A percentile compares a stretch with the other conserved stretches of the same genome.
Evolutionary conservation across 331 rosid species (phyloP).

Genomic region (Malus hybrid): DNA sequence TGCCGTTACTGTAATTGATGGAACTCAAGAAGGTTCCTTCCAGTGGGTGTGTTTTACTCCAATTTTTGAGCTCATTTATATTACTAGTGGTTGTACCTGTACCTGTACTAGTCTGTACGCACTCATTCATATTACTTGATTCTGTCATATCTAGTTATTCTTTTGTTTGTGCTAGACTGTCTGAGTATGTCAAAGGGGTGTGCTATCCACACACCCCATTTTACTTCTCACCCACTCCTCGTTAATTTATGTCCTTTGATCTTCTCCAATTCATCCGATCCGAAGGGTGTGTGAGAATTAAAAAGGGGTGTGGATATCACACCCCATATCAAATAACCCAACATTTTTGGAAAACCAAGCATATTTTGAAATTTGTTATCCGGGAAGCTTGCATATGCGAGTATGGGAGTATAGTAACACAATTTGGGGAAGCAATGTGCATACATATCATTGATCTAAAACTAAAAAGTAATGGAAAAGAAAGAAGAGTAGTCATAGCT

Average conservation of each 20-base stretch:
- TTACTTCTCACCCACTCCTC: no score
- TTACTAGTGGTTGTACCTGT: not conserved
- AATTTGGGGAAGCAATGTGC: not conserved
- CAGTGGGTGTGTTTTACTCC: conserved; percentile 70
- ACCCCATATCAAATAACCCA: not conserved
- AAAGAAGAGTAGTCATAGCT: not conserved
- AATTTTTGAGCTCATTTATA: not conserved
- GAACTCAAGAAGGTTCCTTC: conserved; percentile 91
- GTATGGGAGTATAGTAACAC: not conserved
- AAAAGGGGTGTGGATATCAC: no score
- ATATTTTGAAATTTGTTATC: not conserved
- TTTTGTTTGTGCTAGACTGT: not conserved
- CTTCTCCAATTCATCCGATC: no score
- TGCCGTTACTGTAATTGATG: conserved; percentile 85
- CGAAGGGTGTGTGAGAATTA: no score
- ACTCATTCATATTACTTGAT: not conserved
- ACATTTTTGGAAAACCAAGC: not conserved
- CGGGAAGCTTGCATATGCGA: not conserved
- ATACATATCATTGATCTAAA: not conserved
- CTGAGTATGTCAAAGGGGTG: not conserved
- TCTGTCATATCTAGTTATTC: not conserved
- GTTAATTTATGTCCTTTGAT: no score
- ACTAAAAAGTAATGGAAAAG: not conserved
- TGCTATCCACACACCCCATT: no score
- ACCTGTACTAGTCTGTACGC: not conserved